Evolutionary conservation across 2,329 filamentous ascomycete genomes (phyloP).

Genomic region (Neofusicoccum parvum): DNA sequence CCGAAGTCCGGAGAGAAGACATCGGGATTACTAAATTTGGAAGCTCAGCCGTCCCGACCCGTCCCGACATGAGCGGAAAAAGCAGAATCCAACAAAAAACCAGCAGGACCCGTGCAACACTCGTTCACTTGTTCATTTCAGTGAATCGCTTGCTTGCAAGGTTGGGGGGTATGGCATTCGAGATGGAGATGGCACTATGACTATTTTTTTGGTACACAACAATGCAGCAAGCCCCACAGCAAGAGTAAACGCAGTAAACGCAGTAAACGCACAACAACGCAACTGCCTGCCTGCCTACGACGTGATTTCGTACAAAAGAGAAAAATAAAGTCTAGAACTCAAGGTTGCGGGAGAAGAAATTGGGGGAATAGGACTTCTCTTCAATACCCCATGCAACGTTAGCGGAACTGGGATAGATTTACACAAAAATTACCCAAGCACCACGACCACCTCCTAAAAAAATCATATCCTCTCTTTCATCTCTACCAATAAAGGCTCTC

Average conservation of each 20-base stretch:
- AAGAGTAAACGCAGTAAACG: not conserved
- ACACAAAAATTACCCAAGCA: conserved; percentile 17
- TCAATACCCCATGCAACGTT: conserved; percentile 5
- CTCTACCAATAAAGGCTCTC: not conserved
- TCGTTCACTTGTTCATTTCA: too few species aligned
- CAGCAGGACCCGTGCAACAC: too few species aligned
- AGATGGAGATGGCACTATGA: conserved; percentile 2
- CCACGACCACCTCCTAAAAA: conserved; percentile 2
- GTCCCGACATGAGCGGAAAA: conserved; percentile 48
- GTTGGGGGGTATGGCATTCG: not conserved
- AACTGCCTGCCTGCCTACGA: not conserved
- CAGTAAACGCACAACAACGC: not conserved
- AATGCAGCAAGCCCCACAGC: conserved; percentile 3
- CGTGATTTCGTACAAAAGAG: not conserved
- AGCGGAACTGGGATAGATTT: conserved; percentile 17
- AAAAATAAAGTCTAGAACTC: conserved; percentile 13
- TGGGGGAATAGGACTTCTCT: conserved; percentile 8
- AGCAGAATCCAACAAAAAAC: conserved; percentile 23
- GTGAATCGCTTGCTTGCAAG: too few species aligned
- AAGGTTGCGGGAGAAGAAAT: conserved; percentile 5
- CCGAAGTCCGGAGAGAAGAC: not conserved
- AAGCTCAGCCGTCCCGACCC: not conserved
- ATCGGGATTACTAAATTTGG: conserved; percentile 11
- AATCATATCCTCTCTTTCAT: not conserved
- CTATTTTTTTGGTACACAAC: conserved; percentile 11